Conservation (phyloP, 2,329 filamentous ascomycete genomes). For the Xylariaceae sp. region DNA sequence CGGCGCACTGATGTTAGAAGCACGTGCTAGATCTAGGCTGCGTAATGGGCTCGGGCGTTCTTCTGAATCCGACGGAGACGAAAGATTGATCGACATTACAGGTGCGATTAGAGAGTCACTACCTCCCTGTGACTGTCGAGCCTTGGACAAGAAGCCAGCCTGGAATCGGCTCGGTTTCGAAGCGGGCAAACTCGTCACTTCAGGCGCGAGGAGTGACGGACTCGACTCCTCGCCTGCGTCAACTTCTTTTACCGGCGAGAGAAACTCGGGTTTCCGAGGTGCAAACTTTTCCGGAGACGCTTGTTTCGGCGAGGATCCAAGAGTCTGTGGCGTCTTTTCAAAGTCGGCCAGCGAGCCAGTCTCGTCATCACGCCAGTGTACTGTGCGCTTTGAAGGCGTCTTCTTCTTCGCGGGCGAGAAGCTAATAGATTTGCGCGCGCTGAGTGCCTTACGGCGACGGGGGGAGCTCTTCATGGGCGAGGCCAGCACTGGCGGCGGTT, state of each 20-base stretch:
- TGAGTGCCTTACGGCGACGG: conserved; percentile 63
- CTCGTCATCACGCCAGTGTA: conserved; percentile 91
- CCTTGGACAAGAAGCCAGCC: conserved; percentile 72
- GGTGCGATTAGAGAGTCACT: conserved; percentile 57
- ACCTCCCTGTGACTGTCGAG: conserved; percentile 35
- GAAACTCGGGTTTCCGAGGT: conserved; percentile 42
- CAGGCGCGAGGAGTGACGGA: conserved; percentile 53
- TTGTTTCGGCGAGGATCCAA: conserved; percentile 51
- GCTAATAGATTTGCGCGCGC: conserved; percentile 64
- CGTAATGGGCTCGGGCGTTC: conserved; percentile 48
- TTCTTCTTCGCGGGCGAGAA: conserved; percentile 81
- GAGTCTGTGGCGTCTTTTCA: conserved; percentile 78
- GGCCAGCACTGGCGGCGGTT: conserved; percentile 34
- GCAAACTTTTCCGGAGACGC: conserved; percentile 46
- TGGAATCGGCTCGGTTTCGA: conserved; percentile 74
- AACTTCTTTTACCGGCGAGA: conserved; percentile 50
- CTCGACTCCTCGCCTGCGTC: conserved; percentile 51
- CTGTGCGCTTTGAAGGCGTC: conserved; percentile 63
- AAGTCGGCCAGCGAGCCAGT: conserved; percentile 84
- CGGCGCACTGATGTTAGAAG: conserved; percentile 46
- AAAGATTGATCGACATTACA: conserved; percentile 51
- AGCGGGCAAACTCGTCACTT: conserved; percentile 34
- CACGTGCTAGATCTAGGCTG: conserved; percentile 44
- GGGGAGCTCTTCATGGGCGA: conserved; percentile 75
- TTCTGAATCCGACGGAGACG: conserved; percentile 52